phyloP scores from a whole-genome alignment of 2,329 filamentous ascomycete species.

The Trichoderma polysporum region DNA sequence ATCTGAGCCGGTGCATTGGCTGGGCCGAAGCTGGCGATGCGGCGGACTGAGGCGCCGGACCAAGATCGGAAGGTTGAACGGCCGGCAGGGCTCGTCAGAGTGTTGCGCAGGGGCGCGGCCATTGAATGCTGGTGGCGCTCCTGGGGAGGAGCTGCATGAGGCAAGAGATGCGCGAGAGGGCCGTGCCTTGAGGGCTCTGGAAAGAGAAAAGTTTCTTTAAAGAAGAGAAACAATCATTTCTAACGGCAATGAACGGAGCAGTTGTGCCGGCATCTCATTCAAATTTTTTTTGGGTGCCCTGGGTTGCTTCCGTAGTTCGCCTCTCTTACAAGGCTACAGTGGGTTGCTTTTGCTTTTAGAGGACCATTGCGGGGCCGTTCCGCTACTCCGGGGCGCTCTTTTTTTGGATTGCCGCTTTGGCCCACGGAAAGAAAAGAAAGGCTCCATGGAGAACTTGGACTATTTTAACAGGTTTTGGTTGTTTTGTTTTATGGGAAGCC shows the following conservation, averaged over 20 bases:
- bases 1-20: constrained; percentile 34
- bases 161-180: neutral
- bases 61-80: constrained; percentile 21
- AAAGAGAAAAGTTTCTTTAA: neutral
- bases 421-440: neutral
- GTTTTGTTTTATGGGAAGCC: too few relatives aligned
- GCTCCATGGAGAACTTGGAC: too few relatives aligned
- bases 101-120: constrained; percentile 36
- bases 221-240: neutral
- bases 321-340: constrained; percentile 11
- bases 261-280: neutral
- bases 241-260: constrained; percentile 5
- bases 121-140: constrained; percentile 30
- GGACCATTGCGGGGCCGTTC: constrained; percentile 21
- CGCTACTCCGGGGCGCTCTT: constrained; percentile 15
- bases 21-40: constrained; percentile 32
- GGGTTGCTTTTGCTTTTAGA: constrained; percentile 3
- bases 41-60: constrained; percentile 28
- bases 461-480: too few relatives aligned
- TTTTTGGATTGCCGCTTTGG: neutral
- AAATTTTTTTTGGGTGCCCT: neutral
- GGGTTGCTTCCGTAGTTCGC: neutral
- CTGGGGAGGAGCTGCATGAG: constrained; percentile 20
- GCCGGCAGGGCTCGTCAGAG: constrained; percentile 29
- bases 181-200: neutral